These are phyloP conservation scores for Agaricus bisporus DNA, from an alignment of 768 basidiomycete genomes.

Conservation along the genomic window DNA sequence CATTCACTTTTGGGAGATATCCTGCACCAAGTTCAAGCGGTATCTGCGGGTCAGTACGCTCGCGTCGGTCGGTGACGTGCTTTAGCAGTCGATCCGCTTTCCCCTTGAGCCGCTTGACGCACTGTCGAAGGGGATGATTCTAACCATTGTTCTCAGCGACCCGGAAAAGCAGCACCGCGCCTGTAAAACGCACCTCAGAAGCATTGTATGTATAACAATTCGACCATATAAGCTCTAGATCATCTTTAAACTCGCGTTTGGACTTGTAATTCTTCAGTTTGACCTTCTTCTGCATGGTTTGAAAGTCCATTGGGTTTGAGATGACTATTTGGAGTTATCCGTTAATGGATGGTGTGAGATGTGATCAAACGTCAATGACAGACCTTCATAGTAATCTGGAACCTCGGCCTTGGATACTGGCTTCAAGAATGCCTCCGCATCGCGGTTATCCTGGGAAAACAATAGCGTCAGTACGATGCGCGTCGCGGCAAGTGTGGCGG, in stretches of 20 bases:
- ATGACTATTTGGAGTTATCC: slow-evolving; percentile 55
- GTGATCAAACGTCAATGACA: slow-evolving; percentile 19
- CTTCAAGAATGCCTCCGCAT: slow-evolving; percentile 89
- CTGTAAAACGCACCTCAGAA: slow-evolving; percentile 63
- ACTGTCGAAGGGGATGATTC: slow-evolving; percentile 85
- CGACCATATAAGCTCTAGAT: slow-evolving; percentile 94
- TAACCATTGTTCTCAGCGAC: slow-evolving; percentile 22
- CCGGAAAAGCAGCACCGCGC: not conserved
- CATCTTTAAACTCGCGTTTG: slow-evolving; percentile 89
- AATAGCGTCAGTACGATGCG: slow-evolving; percentile 21
- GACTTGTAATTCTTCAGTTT: slow-evolving; percentile 90
- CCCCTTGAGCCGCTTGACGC: slow-evolving; percentile 71
- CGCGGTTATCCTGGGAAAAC: slow-evolving; percentile 64
- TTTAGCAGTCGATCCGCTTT: slow-evolving; percentile 85
- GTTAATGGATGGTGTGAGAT: slow-evolving; percentile 4
- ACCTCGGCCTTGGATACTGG: slow-evolving; percentile 88
- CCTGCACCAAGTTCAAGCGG: slow-evolving; percentile 37
- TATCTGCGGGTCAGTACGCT: slow-evolving; percentile 66
- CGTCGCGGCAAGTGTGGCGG: slow-evolving; percentile 16
- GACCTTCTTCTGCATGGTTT: slow-evolving; percentile 89
- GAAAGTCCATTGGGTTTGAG: slow-evolving; percentile 91
- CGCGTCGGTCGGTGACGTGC: slow-evolving; percentile 85
- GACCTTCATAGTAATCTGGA: slow-evolving; percentile 91
- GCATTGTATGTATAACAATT: slow-evolving; percentile 94
- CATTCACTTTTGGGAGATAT: slow-evolving; percentile 32